A percentile compares a stretch with the other conserved stretches of the same genome.
phyloP scores from a whole-genome alignment of 2,329 filamentous ascomycete species.

The Trichoderma lentiforme region DNA sequence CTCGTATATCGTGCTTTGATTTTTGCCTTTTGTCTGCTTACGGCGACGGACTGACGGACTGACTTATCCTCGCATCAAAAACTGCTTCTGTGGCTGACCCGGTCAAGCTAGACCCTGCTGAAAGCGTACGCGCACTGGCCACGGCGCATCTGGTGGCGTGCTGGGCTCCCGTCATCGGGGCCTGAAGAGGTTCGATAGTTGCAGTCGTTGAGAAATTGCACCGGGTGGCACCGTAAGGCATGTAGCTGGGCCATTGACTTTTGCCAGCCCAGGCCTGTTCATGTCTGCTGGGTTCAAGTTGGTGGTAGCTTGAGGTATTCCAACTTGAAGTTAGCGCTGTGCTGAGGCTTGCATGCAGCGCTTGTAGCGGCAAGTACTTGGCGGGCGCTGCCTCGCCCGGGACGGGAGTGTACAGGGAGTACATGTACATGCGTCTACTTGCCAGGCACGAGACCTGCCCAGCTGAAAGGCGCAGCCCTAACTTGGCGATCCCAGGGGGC shows the following conservation, averaged over 20 bases:
- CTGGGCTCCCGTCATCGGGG: constrained; percentile 9
- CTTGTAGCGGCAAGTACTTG: constrained; percentile 1
- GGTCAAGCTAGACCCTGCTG: constrained; percentile 6
- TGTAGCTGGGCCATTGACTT: neutral
- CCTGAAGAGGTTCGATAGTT: neutral
- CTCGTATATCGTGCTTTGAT: neutral
- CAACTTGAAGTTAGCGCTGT: neutral
- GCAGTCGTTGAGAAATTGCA: neutral
- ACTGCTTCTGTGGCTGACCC: neutral
- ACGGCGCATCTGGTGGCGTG: constrained; percentile 14
- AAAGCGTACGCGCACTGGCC: constrained; percentile 11
- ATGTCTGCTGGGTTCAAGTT: neutral
- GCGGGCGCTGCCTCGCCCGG: neutral
- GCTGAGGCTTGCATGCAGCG: neutral
- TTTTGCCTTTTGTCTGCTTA: neutral
- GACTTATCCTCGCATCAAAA: neutral
- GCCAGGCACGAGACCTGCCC: constrained; percentile 1
- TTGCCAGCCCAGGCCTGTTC: neutral
- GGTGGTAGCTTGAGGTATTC: neutral
- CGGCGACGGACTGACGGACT: neutral
- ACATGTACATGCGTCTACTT: constrained; percentile 1
- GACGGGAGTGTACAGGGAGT: neutral
- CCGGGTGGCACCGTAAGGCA: neutral
- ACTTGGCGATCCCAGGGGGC: constrained; percentile 11
- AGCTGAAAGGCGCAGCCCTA: constrained; percentile 14